Evolutionary conservation across 768 basidiomycete genomes (phyloP).

Genomic region (Mrakia frigida): DNA sequence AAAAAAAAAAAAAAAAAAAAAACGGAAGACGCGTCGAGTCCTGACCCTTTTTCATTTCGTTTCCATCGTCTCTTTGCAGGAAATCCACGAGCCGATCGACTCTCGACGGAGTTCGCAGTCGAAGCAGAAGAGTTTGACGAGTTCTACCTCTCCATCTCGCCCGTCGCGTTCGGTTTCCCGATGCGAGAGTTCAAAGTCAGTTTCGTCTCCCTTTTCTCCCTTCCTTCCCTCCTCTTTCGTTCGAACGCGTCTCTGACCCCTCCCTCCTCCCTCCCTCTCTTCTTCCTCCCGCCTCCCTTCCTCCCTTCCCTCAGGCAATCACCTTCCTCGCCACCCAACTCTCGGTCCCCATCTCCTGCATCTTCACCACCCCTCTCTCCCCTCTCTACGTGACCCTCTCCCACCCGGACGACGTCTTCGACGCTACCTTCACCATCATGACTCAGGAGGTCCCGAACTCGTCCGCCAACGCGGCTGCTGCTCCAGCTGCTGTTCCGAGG

Average conservation of each 20-base stretch:
- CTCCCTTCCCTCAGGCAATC: not conserved
- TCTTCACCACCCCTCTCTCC: not conserved
- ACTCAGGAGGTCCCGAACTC: constrained; percentile 6
- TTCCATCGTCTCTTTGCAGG: not conserved
- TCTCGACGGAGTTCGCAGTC: constrained; percentile 65
- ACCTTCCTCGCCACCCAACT: constrained; percentile 14
- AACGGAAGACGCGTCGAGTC: not conserved
- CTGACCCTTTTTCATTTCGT: not conserved
- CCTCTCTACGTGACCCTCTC: constrained; percentile 13
- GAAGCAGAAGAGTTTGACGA: constrained; percentile 74
- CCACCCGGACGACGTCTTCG: constrained; percentile 22
- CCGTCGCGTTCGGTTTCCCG: constrained; percentile 70
- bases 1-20: not conserved
- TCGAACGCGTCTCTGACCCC: not conserved
- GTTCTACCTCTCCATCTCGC: constrained; percentile 61
- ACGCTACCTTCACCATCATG: constrained; percentile 20
- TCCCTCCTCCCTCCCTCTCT: not conserved
- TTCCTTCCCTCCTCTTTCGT: not conserved
- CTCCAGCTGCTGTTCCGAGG: not conserved
- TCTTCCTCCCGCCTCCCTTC: not conserved
- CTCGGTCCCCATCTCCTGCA: constrained; percentile 9
- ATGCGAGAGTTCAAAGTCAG: constrained; percentile 75
- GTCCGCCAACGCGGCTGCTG: not conserved
- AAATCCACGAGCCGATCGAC: not conserved
- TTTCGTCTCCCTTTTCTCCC: constrained; percentile 15